A percentile compares a stretch with the other conserved stretches of the same genome.
Evolutionary conservation across 306 rosid genomes (phyloP).

Genomic region (Dryas drummondii): DNA sequence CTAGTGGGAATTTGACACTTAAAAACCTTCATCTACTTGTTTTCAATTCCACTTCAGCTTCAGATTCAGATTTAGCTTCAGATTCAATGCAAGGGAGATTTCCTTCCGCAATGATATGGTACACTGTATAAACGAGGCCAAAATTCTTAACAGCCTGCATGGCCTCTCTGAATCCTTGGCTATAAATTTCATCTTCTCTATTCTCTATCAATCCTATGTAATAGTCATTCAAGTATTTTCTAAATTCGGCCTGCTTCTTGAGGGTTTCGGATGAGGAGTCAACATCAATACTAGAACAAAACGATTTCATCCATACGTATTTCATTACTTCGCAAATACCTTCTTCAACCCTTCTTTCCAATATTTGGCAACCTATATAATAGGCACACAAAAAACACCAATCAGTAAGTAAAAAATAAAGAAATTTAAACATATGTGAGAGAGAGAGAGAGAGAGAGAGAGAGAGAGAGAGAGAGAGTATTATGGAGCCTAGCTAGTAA

Average conservation of each 20-base stretch:
- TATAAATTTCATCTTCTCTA: not conserved
- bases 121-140: not conserved
- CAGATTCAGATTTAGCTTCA: too few relatives aligned
- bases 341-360: not conserved
- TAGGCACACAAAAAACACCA: not conserved
- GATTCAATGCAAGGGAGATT: not conserved
- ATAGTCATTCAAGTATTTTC: not conserved
- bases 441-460: too few relatives aligned
- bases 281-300: not conserved
- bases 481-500: too few relatives aligned
- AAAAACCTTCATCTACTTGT: too few relatives aligned
- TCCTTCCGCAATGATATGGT: not conserved
- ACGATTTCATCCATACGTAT: not conserved
- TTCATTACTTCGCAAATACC: not conserved
- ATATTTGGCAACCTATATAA: not conserved
- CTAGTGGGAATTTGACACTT: too few relatives aligned
- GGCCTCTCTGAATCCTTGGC: not conserved
- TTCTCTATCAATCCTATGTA: too few relatives aligned
- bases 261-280: too few relatives aligned
- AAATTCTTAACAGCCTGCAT: not conserved
- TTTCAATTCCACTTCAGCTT: too few relatives aligned
- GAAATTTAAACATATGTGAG: too few relatives aligned
- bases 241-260: not conserved
- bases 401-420: not conserved
- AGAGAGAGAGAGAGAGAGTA: too few relatives aligned